Base-by-base conservation (phyloP, 225 moss, liverwort and hornwort genomes). In the Lunularia cruciata region DNA sequence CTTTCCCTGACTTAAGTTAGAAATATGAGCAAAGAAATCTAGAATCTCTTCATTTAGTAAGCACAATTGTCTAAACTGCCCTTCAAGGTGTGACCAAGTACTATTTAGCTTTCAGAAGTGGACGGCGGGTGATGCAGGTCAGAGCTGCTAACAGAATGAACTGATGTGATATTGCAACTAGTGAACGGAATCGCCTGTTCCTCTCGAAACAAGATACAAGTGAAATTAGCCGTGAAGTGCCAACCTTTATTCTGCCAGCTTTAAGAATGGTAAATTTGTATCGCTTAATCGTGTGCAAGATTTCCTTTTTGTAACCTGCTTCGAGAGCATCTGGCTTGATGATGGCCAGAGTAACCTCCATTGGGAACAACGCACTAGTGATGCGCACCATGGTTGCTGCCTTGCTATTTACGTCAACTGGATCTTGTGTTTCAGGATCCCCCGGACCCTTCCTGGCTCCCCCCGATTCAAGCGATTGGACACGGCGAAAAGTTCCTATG, bases 281-380 rank as follows among this genome's bases (percentile, higher is more conserved):
- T 68, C 86, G 80, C 30, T 90, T 86, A 62, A 96, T 85, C 73
- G 72, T 81, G 55, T 87, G 84, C 35, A 89, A 85, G 59, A 92
- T 89, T 53, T 89, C 87, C 3, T 83, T 74, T 76, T 90, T 89
- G n/a, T n/a, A 89, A 32, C 96, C 90, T 56, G 89, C 73, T 13
- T 87, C 84, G 63, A 96, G 87, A 28, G 92, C 96, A 53, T 96
- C 96, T 28, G 96, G 92, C 73, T 96, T 96, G 79, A 96, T 87
- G 68, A 96, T 92, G 54, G 90, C 92, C 68, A 96, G 56, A 34
- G 89, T 90, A 0, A 86, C 83, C 82, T 96, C 96, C 90, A 92
- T 96, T 14, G 33, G 33, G 2, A 57, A 57, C 18, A 57, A 33
- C 18, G 33, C 57, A 16, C 33, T 32, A 57, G 32, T 57, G 57